These are phyloP conservation scores for Parathielavia hyrcaniae DNA, from an alignment of 495 filamentous ascomycete genomes.

Conservation along the genomic window DNA sequence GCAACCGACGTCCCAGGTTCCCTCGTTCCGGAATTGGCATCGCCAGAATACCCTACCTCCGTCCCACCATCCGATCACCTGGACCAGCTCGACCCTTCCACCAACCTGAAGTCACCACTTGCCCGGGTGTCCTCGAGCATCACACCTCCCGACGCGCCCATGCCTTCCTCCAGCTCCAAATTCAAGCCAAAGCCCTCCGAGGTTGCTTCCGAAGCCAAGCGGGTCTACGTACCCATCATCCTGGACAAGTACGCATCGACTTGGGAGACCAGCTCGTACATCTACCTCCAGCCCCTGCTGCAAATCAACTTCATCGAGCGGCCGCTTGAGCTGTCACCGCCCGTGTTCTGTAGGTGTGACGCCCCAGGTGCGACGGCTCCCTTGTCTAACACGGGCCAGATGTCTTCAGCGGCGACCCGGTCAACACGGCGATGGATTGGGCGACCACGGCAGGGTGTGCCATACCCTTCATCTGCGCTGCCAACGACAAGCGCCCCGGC, in stretches of 20 bases:
- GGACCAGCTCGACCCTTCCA: background rate
- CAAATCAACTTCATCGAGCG: slow-evolving; percentile 36
- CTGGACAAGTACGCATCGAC: slow-evolving; percentile 42
- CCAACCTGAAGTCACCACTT: background rate
- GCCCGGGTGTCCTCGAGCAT: background rate
- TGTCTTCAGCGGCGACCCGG: slow-evolving; percentile 57
- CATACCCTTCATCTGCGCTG: slow-evolving; percentile 66
- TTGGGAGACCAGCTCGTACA: slow-evolving; percentile 44
- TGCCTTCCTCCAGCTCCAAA: slow-evolving; percentile 45
- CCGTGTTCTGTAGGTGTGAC: slow-evolving; percentile 37
- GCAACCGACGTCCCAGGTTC: slow-evolving; percentile 1
- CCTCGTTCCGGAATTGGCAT: background rate
- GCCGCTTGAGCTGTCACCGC: slow-evolving; percentile 30
- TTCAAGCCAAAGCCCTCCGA: slow-evolving; percentile 61
- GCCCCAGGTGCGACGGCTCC: background rate
- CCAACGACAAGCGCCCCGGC: slow-evolving; percentile 66
- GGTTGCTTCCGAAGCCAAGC: slow-evolving; percentile 63
- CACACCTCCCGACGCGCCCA: slow-evolving; percentile 23
- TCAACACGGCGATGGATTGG: slow-evolving; percentile 64
- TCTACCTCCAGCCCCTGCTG: slow-evolving; percentile 41
- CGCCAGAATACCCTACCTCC: background rate
- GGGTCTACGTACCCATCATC: slow-evolving; percentile 55
- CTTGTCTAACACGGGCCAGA: slow-evolving; percentile 34
- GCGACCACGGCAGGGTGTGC: slow-evolving; percentile 26
- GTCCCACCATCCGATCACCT: background rate